These are phyloP conservation scores for Gardenia jasminoides DNA, from an alignment of 257 asterid species.

Conservation along the genomic window DNA sequence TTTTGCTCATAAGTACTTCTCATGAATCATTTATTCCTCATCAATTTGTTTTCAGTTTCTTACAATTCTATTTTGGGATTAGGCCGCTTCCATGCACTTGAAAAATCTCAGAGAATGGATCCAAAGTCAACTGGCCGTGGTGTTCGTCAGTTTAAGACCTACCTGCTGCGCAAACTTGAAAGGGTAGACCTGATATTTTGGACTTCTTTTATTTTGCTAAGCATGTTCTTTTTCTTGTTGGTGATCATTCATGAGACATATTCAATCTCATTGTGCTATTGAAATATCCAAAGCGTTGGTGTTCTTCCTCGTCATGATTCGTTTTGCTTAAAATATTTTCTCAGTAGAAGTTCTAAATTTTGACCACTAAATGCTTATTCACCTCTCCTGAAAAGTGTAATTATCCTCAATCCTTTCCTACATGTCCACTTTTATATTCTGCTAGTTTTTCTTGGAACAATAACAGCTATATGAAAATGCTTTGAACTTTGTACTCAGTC, in stretches of 20 bases:
- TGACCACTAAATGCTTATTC: background rate
- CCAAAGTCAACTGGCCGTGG: slow-evolving; percentile 86
- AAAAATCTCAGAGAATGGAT: slow-evolving; percentile 91
- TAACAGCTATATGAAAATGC: background rate
- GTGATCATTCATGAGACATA: background rate
- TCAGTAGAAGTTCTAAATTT: background rate
- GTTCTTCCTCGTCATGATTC: background rate
- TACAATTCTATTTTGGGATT: slow-evolving; percentile 22
- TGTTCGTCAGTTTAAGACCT: slow-evolving; percentile 95
- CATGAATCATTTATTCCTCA: background rate
- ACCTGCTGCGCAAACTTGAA: slow-evolving; percentile 78
- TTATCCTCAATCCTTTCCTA: background rate
- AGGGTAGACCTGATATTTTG: slow-evolving; percentile 40
- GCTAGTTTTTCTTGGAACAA: background rate
- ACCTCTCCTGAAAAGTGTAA: background rate
- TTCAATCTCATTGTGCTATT: background rate
- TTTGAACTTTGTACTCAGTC: background rate
- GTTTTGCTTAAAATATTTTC: too few species aligned
- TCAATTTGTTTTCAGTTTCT: background rate
- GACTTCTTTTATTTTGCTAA: background rate
- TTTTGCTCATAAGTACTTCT: background rate
- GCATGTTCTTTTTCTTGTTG: background rate
- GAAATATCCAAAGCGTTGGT: background rate
- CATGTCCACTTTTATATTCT: too few species aligned
- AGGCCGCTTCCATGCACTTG: slow-evolving; percentile 98